Conservation (phyloP, 2,329 filamentous ascomycete genomes). For the Ophiocordyceps camponoti-saundersi region DNA sequence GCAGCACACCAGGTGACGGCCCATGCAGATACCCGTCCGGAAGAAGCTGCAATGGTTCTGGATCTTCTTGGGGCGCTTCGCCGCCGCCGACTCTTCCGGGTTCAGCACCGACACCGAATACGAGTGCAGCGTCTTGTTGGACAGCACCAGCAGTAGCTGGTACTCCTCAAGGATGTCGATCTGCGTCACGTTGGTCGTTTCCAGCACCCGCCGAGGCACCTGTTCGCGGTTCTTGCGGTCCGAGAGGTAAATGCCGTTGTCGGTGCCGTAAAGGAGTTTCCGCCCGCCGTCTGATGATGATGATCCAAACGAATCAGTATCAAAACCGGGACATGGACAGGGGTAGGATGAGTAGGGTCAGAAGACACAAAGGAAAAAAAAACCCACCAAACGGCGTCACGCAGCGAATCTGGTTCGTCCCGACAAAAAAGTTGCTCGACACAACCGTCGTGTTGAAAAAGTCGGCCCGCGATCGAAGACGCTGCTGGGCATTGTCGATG, state of each 20-base stretch:
- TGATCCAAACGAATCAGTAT: too few species aligned
- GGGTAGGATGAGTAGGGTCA: background rate
- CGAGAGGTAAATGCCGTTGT: constrained; percentile 81
- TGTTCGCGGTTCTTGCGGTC: constrained; percentile 80
- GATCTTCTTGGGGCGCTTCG: constrained; percentile 87
- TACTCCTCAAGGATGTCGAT: constrained; percentile 95
- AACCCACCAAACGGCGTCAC: constrained; percentile 72
- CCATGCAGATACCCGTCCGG: constrained; percentile 88
- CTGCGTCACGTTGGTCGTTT: constrained; percentile 77
- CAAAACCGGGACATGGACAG: too few species aligned
- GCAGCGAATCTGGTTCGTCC: constrained; percentile 77
- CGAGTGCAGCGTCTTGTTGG: constrained; percentile 83
- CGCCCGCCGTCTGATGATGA: constrained; percentile 60
- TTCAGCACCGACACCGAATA: constrained; percentile 80
- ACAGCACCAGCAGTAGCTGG: constrained; percentile 73
- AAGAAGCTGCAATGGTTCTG: constrained; percentile 97
- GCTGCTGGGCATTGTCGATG: constrained; percentile 80
- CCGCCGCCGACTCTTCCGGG: constrained; percentile 60
- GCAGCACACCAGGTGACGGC: constrained; percentile 85
- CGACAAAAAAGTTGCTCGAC: constrained; percentile 41
- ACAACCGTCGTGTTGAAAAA: constrained; percentile 67
- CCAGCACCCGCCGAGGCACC: constrained; percentile 67
- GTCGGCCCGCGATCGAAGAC: constrained; percentile 69
- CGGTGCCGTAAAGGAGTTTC: constrained; percentile 87
- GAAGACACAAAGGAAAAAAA: background rate